A percentile compares a stretch with the other conserved stretches of the same genome.
Evolutionary conservation across 2,329 filamentous ascomycete species (phyloP).

Genomic region (Aspergillus costaricaensis): DNA sequence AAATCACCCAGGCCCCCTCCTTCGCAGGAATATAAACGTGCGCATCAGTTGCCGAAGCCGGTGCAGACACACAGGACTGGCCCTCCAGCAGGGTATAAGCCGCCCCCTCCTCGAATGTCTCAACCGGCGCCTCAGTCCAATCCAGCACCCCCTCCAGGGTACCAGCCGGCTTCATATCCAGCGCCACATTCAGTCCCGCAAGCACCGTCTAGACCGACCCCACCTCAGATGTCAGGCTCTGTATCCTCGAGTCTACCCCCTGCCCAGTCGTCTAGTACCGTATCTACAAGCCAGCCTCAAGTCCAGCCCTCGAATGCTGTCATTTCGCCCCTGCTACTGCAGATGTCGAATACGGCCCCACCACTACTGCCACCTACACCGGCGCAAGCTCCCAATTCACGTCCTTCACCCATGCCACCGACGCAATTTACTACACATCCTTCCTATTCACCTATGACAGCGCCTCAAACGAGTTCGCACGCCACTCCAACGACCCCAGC

Average conservation of each 20-base stretch:
- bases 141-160: background rate
- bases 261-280: background rate
- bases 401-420: background rate
- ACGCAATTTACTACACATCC: background rate
- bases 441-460: background rate
- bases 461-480: background rate
- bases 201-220: background rate
- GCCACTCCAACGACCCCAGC: background rate
- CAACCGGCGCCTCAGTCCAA: background rate
- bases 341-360: background rate
- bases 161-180: background rate
- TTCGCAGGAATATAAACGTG: background rate
- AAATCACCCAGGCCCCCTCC: background rate
- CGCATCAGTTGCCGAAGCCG: constrained; percentile 1
- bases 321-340: background rate
- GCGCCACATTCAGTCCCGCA: background rate
- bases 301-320: background rate
- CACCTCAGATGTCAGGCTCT: background rate
- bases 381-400: background rate
- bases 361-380: background rate
- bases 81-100: background rate
- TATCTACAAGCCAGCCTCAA: background rate
- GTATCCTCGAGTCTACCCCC: background rate
- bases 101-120: background rate
- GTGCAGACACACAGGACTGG: background rate